Percentiles rank a stretch among this genome's conserved stretches.
These are phyloP conservation scores for Chlorophyllum brunneum DNA, from an alignment of 768 basidiomycete species.

Conservation along the genomic window DNA sequence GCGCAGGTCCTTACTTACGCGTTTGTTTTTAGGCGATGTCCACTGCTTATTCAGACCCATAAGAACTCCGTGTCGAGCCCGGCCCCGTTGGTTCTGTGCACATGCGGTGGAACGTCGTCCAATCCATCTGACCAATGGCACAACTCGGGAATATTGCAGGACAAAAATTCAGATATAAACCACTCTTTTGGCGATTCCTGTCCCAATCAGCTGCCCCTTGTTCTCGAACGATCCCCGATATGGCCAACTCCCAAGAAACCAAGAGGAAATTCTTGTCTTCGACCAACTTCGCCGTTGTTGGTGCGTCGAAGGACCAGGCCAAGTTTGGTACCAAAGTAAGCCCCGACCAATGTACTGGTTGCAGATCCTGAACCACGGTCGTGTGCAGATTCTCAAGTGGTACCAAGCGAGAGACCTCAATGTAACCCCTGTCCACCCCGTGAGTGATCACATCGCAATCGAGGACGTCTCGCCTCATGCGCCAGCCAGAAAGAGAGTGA, in stretches of 20 bases:
- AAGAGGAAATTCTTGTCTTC: slow-evolving; percentile 62
- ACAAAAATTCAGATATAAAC: slow-evolving; percentile 3
- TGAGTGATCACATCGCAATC: slow-evolving; percentile 27
- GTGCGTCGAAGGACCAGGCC: slow-evolving; percentile 73
- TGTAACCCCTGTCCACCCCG: slow-evolving; percentile 75
- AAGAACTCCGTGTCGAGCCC: not conserved
- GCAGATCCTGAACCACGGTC: slow-evolving; percentile 1
- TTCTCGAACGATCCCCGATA: slow-evolving; percentile 1
- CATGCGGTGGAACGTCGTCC: not conserved
- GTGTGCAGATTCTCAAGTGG: slow-evolving; percentile 70
- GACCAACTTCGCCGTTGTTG: slow-evolving; percentile 71
- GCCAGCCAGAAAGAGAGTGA: slow-evolving; percentile 57
- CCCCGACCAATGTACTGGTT: not conserved
- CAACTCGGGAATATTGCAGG: slow-evolving; percentile 2
- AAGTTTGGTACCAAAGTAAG: slow-evolving; percentile 77
- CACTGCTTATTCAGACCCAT: no score
- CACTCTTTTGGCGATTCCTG: not conserved
- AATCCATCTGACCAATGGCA: slow-evolving; percentile 6
- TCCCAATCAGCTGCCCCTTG: not conserved
- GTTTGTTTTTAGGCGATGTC: no score
- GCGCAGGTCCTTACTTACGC: not conserved
- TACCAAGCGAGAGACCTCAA: slow-evolving; percentile 55
- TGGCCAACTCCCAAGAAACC: slow-evolving; percentile 25
- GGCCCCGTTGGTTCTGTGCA: not conserved
- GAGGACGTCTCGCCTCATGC: not conserved